phyloP scores from a whole-genome alignment of 495 filamentous ascomycete species.

The Xylaria longipes region DNA sequence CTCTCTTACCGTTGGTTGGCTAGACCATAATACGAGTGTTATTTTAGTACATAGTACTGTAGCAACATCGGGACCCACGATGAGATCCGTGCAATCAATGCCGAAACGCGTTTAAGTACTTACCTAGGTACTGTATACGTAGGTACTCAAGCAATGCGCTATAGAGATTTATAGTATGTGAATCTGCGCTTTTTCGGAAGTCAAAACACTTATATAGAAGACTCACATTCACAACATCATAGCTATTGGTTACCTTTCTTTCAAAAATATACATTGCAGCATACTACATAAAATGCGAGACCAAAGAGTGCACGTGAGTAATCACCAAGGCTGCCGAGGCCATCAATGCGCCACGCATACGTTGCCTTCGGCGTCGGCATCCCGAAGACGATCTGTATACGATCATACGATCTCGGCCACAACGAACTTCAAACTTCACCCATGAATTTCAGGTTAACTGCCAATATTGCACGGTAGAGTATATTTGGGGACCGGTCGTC shows the following conservation, averaged over 20 bases:
- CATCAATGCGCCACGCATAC: neutral
- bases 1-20: neutral
- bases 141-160: conserved; percentile 3
- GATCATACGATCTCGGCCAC: neutral
- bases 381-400: neutral
- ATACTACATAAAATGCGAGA: neutral
- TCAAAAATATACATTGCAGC: neutral
- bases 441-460: neutral
- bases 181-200: neutral
- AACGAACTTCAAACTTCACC: neutral
- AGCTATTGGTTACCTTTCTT: neutral
- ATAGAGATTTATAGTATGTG: neutral
- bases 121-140: too few species aligned
- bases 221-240: neutral
- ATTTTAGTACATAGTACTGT: too few species aligned
- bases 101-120: neutral
- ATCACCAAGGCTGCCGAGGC: neutral
- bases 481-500: too few species aligned
- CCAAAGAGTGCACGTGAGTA: neutral
- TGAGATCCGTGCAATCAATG: neutral
- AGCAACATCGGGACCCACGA: neutral
- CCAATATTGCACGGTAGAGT: neutral
- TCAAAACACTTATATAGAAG: neutral
- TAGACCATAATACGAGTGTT: neutral
- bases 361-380: neutral